Evolutionary conservation across 2,329 filamentous ascomycete genomes (phyloP).

Genomic region (Biscogniauxia sp.): DNA sequence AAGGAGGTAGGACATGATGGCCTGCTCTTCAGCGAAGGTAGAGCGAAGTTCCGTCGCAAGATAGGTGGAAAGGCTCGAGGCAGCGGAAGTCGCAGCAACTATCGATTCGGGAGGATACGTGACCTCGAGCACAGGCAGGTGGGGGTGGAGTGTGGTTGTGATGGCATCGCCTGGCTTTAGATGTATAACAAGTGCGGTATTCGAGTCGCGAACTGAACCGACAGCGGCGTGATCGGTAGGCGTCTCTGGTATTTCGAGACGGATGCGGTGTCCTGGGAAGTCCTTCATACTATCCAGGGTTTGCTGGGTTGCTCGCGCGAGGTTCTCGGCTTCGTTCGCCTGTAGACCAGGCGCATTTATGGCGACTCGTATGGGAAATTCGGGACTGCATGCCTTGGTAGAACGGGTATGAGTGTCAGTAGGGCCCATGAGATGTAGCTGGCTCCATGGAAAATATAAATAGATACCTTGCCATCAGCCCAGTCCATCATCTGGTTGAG

Average conservation of each 20-base stretch:
- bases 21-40: slow-evolving; percentile 84
- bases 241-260: slow-evolving; percentile 60
- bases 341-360: slow-evolving; percentile 68
- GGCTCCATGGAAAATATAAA: neutral
- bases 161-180: slow-evolving; percentile 62
- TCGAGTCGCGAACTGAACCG: slow-evolving; percentile 32
- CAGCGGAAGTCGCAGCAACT: slow-evolving; percentile 64
- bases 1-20: slow-evolving; percentile 74
- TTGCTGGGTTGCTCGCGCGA: slow-evolving; percentile 80
- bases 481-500: slow-evolving; percentile 84
- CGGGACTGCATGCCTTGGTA: slow-evolving; percentile 75
- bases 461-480: slow-evolving; percentile 78
- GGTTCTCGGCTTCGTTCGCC: slow-evolving; percentile 65
- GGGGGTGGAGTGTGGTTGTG: slow-evolving; percentile 64
- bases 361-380: slow-evolving; percentile 81
- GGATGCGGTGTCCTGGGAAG: slow-evolving; percentile 79
- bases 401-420: slow-evolving; percentile 4
- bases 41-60: slow-evolving; percentile 75
- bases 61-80: slow-evolving; percentile 72
- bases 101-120: slow-evolving; percentile 70
- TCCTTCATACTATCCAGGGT: slow-evolving; percentile 84
- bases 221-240: slow-evolving; percentile 33
- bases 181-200: slow-evolving; percentile 67
- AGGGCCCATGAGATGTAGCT: neutral
- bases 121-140: slow-evolving; percentile 71